A percentile compares a stretch with the other conserved stretches of the same genome.
Conservation (phyloP, 768 basidiomycete species). For the Sporobolomyces pararoseus region DNA sequence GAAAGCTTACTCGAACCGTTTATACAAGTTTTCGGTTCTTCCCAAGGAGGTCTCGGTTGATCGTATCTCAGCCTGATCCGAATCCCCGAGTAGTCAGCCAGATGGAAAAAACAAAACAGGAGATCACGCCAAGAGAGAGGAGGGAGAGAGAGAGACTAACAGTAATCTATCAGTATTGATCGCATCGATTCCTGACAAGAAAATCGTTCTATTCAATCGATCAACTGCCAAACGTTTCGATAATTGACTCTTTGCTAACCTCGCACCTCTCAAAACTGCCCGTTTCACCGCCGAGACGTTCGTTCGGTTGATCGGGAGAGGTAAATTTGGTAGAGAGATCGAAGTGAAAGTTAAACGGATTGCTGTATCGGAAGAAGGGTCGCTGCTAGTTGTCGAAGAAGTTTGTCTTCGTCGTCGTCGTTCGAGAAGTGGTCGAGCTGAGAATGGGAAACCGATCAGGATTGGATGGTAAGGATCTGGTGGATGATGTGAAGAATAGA, state of each 20-base stretch:
- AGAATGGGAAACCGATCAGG: conserved; percentile 38
- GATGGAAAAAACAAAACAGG: no score
- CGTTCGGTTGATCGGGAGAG: not conserved
- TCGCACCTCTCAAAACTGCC: conserved; percentile 12
- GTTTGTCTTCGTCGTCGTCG: no score
- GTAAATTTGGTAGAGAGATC: conserved; percentile 18
- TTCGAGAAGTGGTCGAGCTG: conserved; percentile 22
- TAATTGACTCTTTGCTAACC: conserved; percentile 31
- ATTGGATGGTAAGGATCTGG: conserved; percentile 22
- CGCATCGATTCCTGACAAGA: not conserved
- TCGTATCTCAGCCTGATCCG: not conserved
- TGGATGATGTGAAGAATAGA: conserved; percentile 3
- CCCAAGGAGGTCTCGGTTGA: not conserved
- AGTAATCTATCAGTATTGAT: conserved; percentile 20
- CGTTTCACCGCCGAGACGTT: not conserved
- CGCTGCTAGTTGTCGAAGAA: not conserved
- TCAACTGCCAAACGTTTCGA: not conserved
- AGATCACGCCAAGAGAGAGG: no score
- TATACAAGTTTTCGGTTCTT: conserved; percentile 13
- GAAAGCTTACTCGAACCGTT: conserved; percentile 33
- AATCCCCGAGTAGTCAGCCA: no score
- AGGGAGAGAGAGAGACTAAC: conserved; percentile 22
- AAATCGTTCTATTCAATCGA: not conserved
- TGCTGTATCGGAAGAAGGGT: conserved; percentile 26
- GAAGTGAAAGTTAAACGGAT: conserved; percentile 34